Conservation (phyloP, 2,329 filamentous ascomycete species). For the Periconia digitata region DNA sequence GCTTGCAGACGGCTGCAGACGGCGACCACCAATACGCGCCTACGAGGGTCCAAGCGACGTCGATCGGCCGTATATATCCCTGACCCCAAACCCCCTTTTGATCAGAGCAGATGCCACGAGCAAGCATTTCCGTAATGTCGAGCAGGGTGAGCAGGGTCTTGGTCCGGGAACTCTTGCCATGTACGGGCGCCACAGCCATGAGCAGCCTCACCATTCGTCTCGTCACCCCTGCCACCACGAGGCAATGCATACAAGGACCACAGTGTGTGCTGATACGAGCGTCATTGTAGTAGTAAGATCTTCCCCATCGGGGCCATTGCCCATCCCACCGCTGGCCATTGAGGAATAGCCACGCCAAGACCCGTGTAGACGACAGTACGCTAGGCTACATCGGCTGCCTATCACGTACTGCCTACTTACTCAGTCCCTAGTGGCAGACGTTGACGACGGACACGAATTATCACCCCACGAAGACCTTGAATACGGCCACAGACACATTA, state of each 20-base stretch:
- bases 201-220: conserved; percentile 14
- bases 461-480: not conserved
- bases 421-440: too few relatives aligned
- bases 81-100: conserved; percentile 10
- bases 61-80: conserved; percentile 16
- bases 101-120: conserved; percentile 3
- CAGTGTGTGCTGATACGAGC: not conserved
- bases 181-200: conserved; percentile 16
- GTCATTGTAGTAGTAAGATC: not conserved
- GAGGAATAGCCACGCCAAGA: conserved; percentile 5
- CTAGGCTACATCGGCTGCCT: not conserved
- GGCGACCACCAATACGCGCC: conserved; percentile 9
- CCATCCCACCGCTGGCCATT: not conserved
- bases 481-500: not conserved
- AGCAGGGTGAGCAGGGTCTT: too few relatives aligned
- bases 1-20: conserved; percentile 21
- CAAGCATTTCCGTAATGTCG: conserved; percentile 6
- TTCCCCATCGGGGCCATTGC: not conserved
- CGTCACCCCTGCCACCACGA: conserved; percentile 5
- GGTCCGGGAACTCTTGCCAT: too few relatives aligned
- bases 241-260: not conserved
- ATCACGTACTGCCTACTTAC: too few relatives aligned
- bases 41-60: conserved; percentile 12
- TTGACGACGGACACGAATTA: not conserved
- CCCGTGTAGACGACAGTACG: not conserved